Conservation (phyloP, 2,329 filamentous ascomycete genomes). For the Diplodia scrobiculata region DNA sequence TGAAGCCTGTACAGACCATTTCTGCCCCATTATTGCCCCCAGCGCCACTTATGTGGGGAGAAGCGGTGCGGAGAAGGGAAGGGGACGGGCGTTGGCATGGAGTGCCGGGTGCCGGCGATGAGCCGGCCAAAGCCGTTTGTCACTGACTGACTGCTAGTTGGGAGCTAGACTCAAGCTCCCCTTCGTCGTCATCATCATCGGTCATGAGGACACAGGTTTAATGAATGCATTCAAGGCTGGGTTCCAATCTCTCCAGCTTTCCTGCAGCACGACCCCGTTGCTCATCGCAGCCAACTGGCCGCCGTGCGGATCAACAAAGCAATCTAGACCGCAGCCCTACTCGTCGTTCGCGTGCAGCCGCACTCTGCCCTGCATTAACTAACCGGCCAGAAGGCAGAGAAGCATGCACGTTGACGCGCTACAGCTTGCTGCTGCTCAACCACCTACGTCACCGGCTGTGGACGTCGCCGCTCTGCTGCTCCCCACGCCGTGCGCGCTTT, state of each 20-base stretch:
- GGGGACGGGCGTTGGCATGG: not conserved
- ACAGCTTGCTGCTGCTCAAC: not conserved
- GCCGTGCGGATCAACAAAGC: slow-evolving; percentile 2
- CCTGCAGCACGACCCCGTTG: not conserved
- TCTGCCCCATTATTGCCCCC: not conserved
- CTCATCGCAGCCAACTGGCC: slow-evolving; percentile 3
- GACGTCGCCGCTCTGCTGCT: not conserved
- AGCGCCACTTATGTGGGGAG: not conserved
- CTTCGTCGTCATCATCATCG: not conserved
- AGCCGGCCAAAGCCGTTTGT: not conserved
- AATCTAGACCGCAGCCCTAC: slow-evolving; percentile 3
- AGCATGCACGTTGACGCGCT: not conserved
- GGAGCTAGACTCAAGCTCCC: not conserved
- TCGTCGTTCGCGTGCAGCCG: not conserved
- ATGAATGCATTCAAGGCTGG: not conserved
- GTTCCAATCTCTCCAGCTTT: not conserved
- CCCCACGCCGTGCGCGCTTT: too few species aligned
- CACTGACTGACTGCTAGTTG: not conserved
- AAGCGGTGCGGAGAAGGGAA: not conserved
- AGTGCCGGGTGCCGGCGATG: not conserved
- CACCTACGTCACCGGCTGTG: slow-evolving; percentile 9
- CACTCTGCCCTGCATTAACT: not conserved
- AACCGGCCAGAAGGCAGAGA: not conserved
- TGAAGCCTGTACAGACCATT: not conserved
- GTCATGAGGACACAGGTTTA: not conserved